These are phyloP conservation scores for Pezicula neosporulosa DNA, from an alignment of 2,329 filamentous ascomycete genomes.

Conservation along the genomic window DNA sequence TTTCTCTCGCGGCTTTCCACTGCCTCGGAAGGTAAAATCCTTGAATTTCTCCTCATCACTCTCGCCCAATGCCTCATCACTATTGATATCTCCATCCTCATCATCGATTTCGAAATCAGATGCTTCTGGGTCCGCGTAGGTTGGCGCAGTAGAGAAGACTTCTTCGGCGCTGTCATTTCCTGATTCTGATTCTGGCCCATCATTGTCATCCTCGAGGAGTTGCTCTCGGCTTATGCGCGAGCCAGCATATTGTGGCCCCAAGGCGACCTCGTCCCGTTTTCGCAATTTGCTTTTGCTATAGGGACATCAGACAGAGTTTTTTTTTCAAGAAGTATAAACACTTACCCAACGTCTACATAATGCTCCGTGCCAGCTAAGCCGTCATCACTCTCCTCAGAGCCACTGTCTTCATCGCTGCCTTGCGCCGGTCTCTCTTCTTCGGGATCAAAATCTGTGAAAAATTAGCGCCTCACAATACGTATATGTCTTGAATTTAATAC, in stretches of 20 bases:
- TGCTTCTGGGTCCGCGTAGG: slow-evolving; percentile 47
- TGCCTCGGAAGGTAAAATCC: slow-evolving; percentile 63
- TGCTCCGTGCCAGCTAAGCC: slow-evolving; percentile 73
- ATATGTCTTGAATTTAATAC: slow-evolving; percentile 35
- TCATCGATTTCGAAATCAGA: slow-evolving; percentile 51
- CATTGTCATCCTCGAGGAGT: slow-evolving; percentile 53
- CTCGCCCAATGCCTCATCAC: slow-evolving; percentile 70
- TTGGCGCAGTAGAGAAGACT: slow-evolving; percentile 12
- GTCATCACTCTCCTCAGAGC: slow-evolving; percentile 46
- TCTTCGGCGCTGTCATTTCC: slow-evolving; percentile 36
- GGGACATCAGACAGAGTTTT: slow-evolving; percentile 5
- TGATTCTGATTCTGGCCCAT: slow-evolving; percentile 49
- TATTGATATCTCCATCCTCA: slow-evolving; percentile 58
- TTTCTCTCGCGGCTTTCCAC: slow-evolving; percentile 44
- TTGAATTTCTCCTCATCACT: slow-evolving; percentile 83
- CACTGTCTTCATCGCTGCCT: slow-evolving; percentile 33
- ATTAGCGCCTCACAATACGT: slow-evolving; percentile 7
- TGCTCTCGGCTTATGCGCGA: slow-evolving; percentile 69
- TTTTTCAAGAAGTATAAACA: neutral
- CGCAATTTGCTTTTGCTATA: slow-evolving; percentile 77
- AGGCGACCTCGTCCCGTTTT: slow-evolving; percentile 61
- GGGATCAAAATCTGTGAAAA: slow-evolving; percentile 33
- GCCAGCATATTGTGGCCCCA: slow-evolving; percentile 81
- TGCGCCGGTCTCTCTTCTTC: slow-evolving; percentile 27
- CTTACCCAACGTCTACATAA: slow-evolving; percentile 73